A percentile compares a stretch with the other conserved stretches of the same genome.
Conservation (phyloP, 2,329 filamentous ascomycete species). For the Penicillium nordicum region DNA sequence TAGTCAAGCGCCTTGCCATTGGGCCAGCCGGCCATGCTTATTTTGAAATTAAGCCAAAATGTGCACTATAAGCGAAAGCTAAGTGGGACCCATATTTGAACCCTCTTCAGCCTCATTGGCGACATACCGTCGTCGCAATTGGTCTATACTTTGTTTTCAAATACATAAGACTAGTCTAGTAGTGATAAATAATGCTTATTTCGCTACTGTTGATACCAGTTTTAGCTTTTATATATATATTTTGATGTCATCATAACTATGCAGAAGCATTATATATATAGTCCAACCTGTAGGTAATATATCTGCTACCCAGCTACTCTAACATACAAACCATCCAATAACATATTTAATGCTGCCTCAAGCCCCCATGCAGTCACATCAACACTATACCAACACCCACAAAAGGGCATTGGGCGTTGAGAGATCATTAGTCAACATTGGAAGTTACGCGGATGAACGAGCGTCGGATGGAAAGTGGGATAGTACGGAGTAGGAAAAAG, state of each 20-base stretch:
- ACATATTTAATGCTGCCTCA: too few relatives aligned
- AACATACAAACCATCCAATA: rapidly evolving
- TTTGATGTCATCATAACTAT: background rate
- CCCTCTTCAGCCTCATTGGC: background rate
- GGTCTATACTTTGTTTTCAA: too few relatives aligned
- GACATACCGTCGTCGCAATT: background rate
- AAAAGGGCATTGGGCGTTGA: too few relatives aligned
- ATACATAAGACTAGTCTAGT: too few relatives aligned
- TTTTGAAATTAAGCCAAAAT: rapidly evolving
- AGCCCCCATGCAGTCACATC: too few relatives aligned
- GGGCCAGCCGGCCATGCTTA: conserved; percentile 36
- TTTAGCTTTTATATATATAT: background rate
- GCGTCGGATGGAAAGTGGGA: background rate
- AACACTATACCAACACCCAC: too few relatives aligned
- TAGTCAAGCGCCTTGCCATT: conserved; percentile 53
- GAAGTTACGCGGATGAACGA: too few relatives aligned
- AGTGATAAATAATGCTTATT: background rate
- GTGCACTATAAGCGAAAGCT: rapidly evolving
- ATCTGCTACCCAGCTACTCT: rapidly evolving
- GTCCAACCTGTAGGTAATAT: background rate
- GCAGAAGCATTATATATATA: background rate
- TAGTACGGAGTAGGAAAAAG: background rate
- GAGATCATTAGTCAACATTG: background rate
- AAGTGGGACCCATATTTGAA: background rate
- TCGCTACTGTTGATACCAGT: too few relatives aligned